Evolutionary conservation across 2,329 filamentous ascomycete species (phyloP), one percentile per base, ranked within the genome.

Genomic region (Cladosporium sp.): DNA sequence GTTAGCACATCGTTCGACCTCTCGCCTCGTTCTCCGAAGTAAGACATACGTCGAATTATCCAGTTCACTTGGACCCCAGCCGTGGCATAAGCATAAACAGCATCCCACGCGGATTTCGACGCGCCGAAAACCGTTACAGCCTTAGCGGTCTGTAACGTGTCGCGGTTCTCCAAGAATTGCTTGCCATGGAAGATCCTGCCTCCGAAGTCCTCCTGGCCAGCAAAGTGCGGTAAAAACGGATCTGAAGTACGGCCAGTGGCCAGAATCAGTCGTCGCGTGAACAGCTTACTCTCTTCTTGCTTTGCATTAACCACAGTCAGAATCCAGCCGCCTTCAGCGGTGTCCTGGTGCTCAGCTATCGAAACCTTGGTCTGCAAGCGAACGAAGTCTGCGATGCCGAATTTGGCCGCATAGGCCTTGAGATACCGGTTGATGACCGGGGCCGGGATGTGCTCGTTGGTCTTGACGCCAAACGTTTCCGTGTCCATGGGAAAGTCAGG

Each of bases 401-500:
- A 87, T 26, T 84, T 77, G 66, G 84, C 77, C 1, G 84, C 83
- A 69, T 85, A 90, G 2, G 84, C 80, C 41, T 80, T 79, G 11
- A 90, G 76, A 73, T 91, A 91, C 1, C 77, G 71, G 71, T 88
- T 82, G 65, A 89, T 75, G 1, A 84, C 82, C 0, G 78, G 68
- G 0, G 85, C 88, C 0, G 87, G 84, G 60, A 91, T 85, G 74
- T 90, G 87, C 64, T 88, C 74, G 15, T 84, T 85, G 11, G 75
- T 71, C 60, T 81, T 79, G 47, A 85, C 80, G 24, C 76, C 79
- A 66, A 82, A 82, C 7, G 80, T 70, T 2, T 77, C 77, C 1
- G 72, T 69, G 24, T 64, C 61, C 87, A 93, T 90, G n/a, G 90
- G 89, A 67, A 91, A 92, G 71, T 92, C 91, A 0, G 87, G 86